Evolutionary conservation across 2,329 filamentous ascomycete species (phyloP).

Genomic region (Tolypocladium album): DNA sequence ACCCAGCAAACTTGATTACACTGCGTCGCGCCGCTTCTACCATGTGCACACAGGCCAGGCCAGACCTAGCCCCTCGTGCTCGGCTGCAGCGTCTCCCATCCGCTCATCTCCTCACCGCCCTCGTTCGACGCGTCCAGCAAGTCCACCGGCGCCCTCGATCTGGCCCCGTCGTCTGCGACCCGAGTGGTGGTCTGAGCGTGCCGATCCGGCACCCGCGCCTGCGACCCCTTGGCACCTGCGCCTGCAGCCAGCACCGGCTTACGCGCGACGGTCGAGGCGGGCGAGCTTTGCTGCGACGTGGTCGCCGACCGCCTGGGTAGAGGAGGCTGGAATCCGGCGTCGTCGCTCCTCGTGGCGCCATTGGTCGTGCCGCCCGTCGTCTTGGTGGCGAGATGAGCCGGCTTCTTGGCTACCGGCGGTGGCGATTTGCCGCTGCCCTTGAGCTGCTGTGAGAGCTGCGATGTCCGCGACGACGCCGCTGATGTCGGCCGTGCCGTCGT

Average conservation of each 20-base stretch:
- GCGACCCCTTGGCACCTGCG: slow-evolving; percentile 4
- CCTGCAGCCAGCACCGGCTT: slow-evolving; percentile 12
- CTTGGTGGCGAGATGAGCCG: slow-evolving; percentile 36
- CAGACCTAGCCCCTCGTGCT: slow-evolving; percentile 8
- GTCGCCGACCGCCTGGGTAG: slow-evolving; percentile 4
- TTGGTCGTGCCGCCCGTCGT: slow-evolving; percentile 4
- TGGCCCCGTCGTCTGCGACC: neutral
- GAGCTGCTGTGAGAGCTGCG: slow-evolving; percentile 18
- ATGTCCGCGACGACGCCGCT: slow-evolving; percentile 23
- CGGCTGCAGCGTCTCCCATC: slow-evolving; percentile 47
- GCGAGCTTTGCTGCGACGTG: neutral
- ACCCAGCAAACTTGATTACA: neutral
- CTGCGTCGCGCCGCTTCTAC: neutral
- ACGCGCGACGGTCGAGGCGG: slow-evolving; percentile 6
- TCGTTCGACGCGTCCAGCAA: slow-evolving; percentile 39
- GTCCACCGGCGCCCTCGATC: slow-evolving; percentile 18
- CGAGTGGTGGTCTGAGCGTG: neutral
- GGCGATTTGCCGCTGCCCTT: slow-evolving; percentile 27
- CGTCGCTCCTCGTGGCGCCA: slow-evolving; percentile 8
- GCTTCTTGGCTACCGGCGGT: slow-evolving; percentile 55
- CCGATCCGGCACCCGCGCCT: slow-evolving; percentile 1
- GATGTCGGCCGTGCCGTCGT: slow-evolving; percentile 21
- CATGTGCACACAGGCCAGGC: neutral
- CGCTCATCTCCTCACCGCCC: slow-evolving; percentile 32
- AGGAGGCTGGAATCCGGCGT: slow-evolving; percentile 6